Evolutionary conservation across 2,329 filamentous ascomycete species (phyloP), one percentile per base, ranked within the genome.

Genomic region (Acrocalymma vagum): DNA sequence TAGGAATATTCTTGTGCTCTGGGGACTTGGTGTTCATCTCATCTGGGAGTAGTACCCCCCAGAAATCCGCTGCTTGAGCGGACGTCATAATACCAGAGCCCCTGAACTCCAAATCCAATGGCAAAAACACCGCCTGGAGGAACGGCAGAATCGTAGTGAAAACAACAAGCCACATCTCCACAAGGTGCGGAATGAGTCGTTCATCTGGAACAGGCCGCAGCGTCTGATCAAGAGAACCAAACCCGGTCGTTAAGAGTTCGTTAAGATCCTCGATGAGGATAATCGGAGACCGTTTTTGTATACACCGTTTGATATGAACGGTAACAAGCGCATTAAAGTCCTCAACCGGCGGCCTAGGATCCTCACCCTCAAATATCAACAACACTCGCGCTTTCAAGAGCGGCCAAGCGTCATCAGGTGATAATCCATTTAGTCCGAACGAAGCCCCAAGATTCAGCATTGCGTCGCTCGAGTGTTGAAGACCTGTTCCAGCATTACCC

Each of bases 121-220:
- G 94, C 2, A 99, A 75, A 63, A 99, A 96, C 1, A 96, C 92
- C 1, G 93, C 91, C 73, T 97, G 93, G 58, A 99, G 85, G 63
- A 96, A 97, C 0, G 94, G 94, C 5, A 97, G 73, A 24, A 97
- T 89, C 6, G 83, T 88, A 3, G 90, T 93, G 60, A 96, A 96
- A 0, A 94, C 92, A 30, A 94, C 85, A 44, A 95, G 83, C 94
- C 94, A 99, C 63, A 96, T 85, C 64, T 96, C 90, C 3, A 96
- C 93, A 1, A 99, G 78, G 40, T 90, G 85, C 0, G 90, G 89
- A 15, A 97, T 90, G n/a, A 97, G 81, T 22, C 87, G 83, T 46
- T 96, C 92, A 61, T 97, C 93, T 0, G 90, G 80, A 1, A 90
- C 85, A 29, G 83, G 83, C 33, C 86, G 82, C 13, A 97, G 75